Evolutionary conservation across 257 asterid species (phyloP), one percentile per base, ranked within the genome.

Genomic region (Cruciata laevipes): DNA sequence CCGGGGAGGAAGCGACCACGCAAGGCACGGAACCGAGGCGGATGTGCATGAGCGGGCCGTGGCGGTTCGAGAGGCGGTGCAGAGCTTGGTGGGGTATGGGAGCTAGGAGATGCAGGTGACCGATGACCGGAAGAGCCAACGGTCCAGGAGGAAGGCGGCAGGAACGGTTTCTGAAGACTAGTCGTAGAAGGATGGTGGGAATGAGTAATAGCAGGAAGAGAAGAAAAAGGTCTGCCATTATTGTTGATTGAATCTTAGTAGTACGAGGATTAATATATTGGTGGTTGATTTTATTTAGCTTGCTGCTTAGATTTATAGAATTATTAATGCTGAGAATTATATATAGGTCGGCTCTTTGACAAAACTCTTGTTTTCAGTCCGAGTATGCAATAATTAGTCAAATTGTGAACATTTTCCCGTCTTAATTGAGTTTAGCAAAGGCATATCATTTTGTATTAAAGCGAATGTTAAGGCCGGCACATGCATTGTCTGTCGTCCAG

Each of bases 11-110:
- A 57, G 77, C 95, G 5, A 89, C 91, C 16, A 89, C 38, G 74
- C 87, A 81, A 38, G 93, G 89, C 6, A 83, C 63, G 0, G 88
- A 85, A 7, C 96, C 95, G 0, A 89, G 87, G 70, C 30, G 66
- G 11, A 89, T 12, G 67, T 81, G 86, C 8, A 89, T 73, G 42
- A 89, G 74, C 7, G 87, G 87, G 40, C 95, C 96, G 20, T 79
- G 70, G 12, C 74, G 77, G 20, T 62, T 58, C 3, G 91, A 79
- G 42, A 89, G 88, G 40, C 40, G 83, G 61, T 85, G 84, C 60
- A 89, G 81, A 69, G 91, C 84, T 73, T 89, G 96, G 80, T 89
- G 96, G 55, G 95, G 95, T 61, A 85, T 82, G 7, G 95, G 90
- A 37, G 86, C 81, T 0, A 87, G 77, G 69, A 87, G 96, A 66